Evolutionary conservation across 495 filamentous ascomycete genomes (phyloP).

Genomic region (Aspergillus panamensis): DNA sequence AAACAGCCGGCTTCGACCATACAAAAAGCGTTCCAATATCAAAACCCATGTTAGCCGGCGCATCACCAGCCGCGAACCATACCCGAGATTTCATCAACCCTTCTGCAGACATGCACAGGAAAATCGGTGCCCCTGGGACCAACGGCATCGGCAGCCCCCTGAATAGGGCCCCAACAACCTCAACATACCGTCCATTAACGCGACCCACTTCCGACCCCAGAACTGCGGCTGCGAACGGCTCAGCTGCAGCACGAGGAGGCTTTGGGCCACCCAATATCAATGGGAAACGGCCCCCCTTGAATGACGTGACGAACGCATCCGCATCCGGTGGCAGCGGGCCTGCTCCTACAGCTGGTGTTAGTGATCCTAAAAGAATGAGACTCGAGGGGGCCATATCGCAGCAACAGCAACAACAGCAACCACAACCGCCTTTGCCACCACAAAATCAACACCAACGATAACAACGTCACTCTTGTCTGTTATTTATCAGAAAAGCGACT

Average conservation of each 20-base stretch:
- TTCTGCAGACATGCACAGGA: slow-evolving; percentile 59
- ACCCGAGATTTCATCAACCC: slow-evolving; percentile 63
- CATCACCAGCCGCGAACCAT: slow-evolving; percentile 29
- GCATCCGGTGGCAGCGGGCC: slow-evolving; percentile 21
- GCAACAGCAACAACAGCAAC: slow-evolving; percentile 14
- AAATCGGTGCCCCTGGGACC: slow-evolving; percentile 69
- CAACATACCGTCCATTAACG: slow-evolving; percentile 44
- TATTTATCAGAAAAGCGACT: neutral
- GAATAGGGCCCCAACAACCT: slow-evolving; percentile 37
- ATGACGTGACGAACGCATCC: slow-evolving; percentile 51
- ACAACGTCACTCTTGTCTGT: neutral
- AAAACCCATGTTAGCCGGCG: slow-evolving; percentile 35
- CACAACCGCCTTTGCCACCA: slow-evolving; percentile 10
- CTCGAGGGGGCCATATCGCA: slow-evolving; percentile 5
- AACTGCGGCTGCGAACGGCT: slow-evolving; percentile 19
- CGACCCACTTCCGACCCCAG: slow-evolving; percentile 37
- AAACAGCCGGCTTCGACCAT: slow-evolving; percentile 87
- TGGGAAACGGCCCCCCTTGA: slow-evolving; percentile 47
- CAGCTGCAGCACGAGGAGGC: slow-evolving; percentile 20
- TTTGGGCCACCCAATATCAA: slow-evolving; percentile 35
- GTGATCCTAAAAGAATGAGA: slow-evolving; percentile 37
- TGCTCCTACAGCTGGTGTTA: slow-evolving; percentile 22
- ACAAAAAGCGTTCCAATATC: slow-evolving; percentile 63
- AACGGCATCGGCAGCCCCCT: slow-evolving; percentile 36
- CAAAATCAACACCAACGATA: slow-evolving; percentile 4